Percentiles rank a stretch among this genome's conserved stretches.
Conservation (phyloP, 306 rosid genomes). For the Dalbergia oliveri region DNA sequence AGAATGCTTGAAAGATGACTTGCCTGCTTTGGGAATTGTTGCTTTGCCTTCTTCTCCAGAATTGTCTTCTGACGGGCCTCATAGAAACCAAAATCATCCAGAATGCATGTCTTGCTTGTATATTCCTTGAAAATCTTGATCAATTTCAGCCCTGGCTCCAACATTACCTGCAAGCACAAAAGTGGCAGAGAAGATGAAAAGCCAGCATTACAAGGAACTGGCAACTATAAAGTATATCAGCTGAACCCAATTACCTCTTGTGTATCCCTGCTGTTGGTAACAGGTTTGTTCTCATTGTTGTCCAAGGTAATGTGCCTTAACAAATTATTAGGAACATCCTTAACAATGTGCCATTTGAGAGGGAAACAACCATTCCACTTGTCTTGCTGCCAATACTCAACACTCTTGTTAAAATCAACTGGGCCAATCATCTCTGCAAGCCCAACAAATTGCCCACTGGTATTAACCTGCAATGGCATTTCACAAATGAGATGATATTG, state of each 20-base stretch:
- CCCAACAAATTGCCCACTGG: slow-evolving; percentile 98
- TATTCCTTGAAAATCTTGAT: slow-evolving; percentile 84
- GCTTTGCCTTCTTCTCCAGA: slow-evolving; percentile 91
- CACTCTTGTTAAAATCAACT: slow-evolving; percentile 85
- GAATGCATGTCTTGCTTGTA: slow-evolving; percentile 82
- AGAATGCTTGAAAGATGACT: background rate
- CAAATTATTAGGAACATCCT: slow-evolving; percentile 94
- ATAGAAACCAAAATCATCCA: slow-evolving; percentile 90
- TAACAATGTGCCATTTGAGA: slow-evolving; percentile 93
- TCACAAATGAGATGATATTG: background rate
- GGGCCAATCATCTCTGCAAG: slow-evolving; percentile 96
- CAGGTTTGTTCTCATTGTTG: slow-evolving; percentile 97
- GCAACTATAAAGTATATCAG: background rate
- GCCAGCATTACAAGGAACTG: background rate
- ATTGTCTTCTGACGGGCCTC: slow-evolving; percentile 91
- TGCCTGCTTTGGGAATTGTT: slow-evolving; percentile 86
- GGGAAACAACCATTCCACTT: slow-evolving; percentile 99
- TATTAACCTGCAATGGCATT: slow-evolving; percentile 71
- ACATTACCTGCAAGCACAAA: slow-evolving; percentile 60
- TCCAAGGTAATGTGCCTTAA: slow-evolving; percentile 91
- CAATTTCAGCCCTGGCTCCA: slow-evolving; percentile 83
- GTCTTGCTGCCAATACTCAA: slow-evolving; percentile 99
- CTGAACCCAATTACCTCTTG: slow-evolving; percentile 72
- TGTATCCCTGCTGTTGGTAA: slow-evolving; percentile 95
- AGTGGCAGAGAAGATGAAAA: slow-evolving; percentile 25